Percentiles rank a stretch among this genome's conserved stretches.
These are phyloP conservation scores for Calonectria hawksworthii DNA, from an alignment of 2,329 filamentous ascomycete species.

Conservation along the genomic window DNA sequence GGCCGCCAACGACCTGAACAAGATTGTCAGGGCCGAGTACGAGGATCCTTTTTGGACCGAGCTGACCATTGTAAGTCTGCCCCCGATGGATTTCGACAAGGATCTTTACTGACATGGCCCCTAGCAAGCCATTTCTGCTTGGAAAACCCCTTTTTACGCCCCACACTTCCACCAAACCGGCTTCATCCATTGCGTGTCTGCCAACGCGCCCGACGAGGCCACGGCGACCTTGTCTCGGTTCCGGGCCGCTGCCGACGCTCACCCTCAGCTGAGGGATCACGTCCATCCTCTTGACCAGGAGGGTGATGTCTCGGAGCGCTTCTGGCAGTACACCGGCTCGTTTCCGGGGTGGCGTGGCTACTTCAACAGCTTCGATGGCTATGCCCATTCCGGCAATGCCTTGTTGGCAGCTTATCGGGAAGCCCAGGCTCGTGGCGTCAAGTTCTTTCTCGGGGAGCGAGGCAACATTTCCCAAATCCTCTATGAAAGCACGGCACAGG, in stretches of 20 bases:
- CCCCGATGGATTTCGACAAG: not conserved
- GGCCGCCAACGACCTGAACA: conserved; percentile 27
- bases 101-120: not conserved
- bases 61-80: conserved; percentile 15
- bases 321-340: conserved; percentile 61
- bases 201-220: conserved; percentile 22
- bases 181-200: conserved; percentile 26
- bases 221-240: conserved; percentile 42
- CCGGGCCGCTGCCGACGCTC: conserved; percentile 55
- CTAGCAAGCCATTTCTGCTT: conserved; percentile 24
- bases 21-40: conserved; percentile 31
- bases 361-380: conserved; percentile 69
- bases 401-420: conserved; percentile 58
- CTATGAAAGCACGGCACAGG: conserved; percentile 29
- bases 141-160: conserved; percentile 28
- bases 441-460: conserved; percentile 42
- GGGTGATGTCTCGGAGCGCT: conserved; percentile 57
- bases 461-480: conserved; percentile 46
- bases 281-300: conserved; percentile 53
- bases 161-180: conserved; percentile 28
- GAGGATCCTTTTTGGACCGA: conserved; percentile 27
- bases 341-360: conserved; percentile 69
- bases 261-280: conserved; percentile 56
- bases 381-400: conserved; percentile 68
- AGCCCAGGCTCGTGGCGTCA: conserved; percentile 48